Evolutionary conservation across 768 basidiomycete genomes (phyloP), one percentile per base, ranked within the genome.

Genomic region (Rhodotorula babjevae): DNA sequence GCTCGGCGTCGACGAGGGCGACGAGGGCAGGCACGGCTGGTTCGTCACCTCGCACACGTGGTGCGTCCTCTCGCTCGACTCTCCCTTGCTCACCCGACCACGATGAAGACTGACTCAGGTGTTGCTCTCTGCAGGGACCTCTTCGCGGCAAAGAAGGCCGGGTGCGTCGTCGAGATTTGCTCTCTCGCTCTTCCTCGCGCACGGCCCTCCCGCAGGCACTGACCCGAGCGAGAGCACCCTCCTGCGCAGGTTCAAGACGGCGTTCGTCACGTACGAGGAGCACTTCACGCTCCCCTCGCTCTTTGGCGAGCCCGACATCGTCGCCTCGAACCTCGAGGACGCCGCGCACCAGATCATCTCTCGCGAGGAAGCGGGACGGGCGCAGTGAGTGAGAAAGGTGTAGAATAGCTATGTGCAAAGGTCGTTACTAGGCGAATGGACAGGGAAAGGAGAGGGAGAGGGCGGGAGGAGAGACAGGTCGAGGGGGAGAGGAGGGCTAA

Each of bases 241-340:
- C 47, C n/a, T n/a, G n/a, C 10, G 12, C 65, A 72, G 74, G 3
- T 75, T 75, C 67, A 62, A 69, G 47, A 75, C 74, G 14, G 74
- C 74, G 0, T 67, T 65, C 33, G 70, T 72, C 15, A 65, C 64
- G 0, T 72, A 75, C 58, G 74, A 75, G 33, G 74, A 75, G 57
- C 57, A 69, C 52, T 19, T 66, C 19, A 15, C 40, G 16, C 53
- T 65, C 9, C 31, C 36, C 2, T 46, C 65, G 21, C 8, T 75
- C 0, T 75, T 58, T 21, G 74, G 70, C 0, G 5, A 27, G 21
- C 74, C 74, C 9, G 74, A 75, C 56, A 29, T 75, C 27, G 67
- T 75, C 23, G 74, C 67, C 6, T 21, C 50, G 10, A 57, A 71
- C 53, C 52, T 75, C 23, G 74, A 69, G 21, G 67, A 66, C 9